Conservation (phyloP, 352 stramenopile genomes). For the Globisporangium orthogonon region DNA sequence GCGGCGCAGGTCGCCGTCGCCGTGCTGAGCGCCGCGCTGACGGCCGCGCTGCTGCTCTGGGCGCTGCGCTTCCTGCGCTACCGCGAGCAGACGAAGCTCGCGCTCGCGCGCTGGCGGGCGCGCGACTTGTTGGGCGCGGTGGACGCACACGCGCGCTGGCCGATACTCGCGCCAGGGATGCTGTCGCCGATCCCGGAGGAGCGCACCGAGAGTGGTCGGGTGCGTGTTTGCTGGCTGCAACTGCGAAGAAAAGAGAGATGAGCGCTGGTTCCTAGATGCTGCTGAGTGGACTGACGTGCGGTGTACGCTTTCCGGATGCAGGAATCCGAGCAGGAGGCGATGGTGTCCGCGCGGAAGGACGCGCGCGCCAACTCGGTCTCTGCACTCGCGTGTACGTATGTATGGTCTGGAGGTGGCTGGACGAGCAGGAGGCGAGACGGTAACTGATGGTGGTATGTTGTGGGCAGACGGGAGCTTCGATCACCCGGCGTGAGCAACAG, state of each 20-base stretch:
- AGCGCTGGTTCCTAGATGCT: too few relatives aligned
- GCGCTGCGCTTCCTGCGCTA: constrained; percentile 57
- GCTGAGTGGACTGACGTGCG: neutral
- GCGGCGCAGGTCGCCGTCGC: constrained; percentile 32
- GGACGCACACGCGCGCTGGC: constrained; percentile 29
- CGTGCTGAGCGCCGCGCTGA: constrained; percentile 28
- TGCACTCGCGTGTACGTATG: constrained; percentile 36
- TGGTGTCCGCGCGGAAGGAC: constrained; percentile 31
- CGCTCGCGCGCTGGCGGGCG: constrained; percentile 58
- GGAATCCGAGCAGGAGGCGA: constrained; percentile 43
- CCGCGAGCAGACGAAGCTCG: constrained; percentile 43
- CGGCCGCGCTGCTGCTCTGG: constrained; percentile 45
- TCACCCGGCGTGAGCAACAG: constrained; percentile 2
- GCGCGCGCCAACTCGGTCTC: constrained; percentile 30
- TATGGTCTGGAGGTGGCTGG: neutral
- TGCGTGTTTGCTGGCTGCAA: constrained; percentile 11
- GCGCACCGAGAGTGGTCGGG: constrained; percentile 37
- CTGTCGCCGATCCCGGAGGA: constrained; percentile 72
- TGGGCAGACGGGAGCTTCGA: constrained; percentile 16
- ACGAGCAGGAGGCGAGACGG: too few relatives aligned
- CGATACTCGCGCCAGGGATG: constrained; percentile 41
- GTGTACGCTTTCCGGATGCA: constrained; percentile 11
- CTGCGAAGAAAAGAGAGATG: too few relatives aligned
- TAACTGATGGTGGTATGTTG: neutral
- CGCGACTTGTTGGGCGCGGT: constrained; percentile 32